These are phyloP conservation scores for Fragaria vesca DNA, from an alignment of 306 rosid species.

Conservation along the genomic window DNA sequence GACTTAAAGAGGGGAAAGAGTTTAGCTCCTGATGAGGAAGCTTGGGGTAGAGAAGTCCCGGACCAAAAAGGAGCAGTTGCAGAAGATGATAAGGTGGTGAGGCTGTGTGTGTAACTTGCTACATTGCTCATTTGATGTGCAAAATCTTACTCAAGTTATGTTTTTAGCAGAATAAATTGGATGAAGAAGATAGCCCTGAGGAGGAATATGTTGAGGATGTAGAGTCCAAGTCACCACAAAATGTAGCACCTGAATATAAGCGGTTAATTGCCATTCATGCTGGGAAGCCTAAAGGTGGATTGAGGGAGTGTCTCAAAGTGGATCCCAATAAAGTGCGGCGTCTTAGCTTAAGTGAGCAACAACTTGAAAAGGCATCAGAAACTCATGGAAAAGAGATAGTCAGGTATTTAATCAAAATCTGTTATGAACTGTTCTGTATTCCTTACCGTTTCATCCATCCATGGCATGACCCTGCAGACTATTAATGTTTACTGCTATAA, in stretches of 20 bases:
- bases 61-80: conserved; percentile 37
- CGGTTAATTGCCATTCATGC: conserved; percentile 91
- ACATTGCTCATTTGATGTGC: conserved; percentile 19
- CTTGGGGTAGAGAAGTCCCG: conserved; percentile 89
- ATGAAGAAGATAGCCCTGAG: conserved; percentile 41
- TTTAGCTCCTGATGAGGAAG: conserved; percentile 48
- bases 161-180: conserved; percentile 43
- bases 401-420: conserved; percentile 46
- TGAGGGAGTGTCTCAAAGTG: conserved; percentile 65
- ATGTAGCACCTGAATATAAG: conserved; percentile 71
- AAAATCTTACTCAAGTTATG: conserved; percentile 20
- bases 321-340: conserved; percentile 89
- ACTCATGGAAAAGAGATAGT: conserved; percentile 71
- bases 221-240: conserved; percentile 43
- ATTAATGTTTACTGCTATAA: background rate
- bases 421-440: background rate
- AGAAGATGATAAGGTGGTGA: conserved; percentile 61
- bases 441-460: background rate
- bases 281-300: conserved; percentile 96
- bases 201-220: conserved; percentile 51
- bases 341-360: conserved; percentile 93
- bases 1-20: conserved; percentile 45
- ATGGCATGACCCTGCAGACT: background rate
- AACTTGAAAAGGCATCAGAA: conserved; percentile 69
- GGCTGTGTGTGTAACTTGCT: conserved; percentile 6